Evolutionary conservation across 2,329 filamentous ascomycete species (phyloP).

Genomic region (Paecilomyces sp.): DNA sequence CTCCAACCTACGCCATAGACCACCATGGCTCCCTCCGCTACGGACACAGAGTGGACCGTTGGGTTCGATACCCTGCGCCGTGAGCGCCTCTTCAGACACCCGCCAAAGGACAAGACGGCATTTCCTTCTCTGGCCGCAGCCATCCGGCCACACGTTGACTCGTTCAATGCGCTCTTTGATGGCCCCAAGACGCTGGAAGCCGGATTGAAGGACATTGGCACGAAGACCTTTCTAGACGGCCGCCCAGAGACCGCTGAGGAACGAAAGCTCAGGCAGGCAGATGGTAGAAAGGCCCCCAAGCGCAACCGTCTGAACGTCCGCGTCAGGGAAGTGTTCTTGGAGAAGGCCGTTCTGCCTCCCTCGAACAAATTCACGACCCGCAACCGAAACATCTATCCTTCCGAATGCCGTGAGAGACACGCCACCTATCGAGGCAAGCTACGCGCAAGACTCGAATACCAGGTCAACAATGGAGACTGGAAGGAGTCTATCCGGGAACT

Average conservation of each 20-base stretch:
- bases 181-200: conserved; percentile 65
- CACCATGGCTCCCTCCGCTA: conserved; percentile 50
- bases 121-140: conserved; percentile 81
- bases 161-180: conserved; percentile 86
- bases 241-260: conserved; percentile 41
- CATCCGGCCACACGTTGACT: conserved; percentile 88
- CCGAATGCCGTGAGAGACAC: conserved; percentile 92
- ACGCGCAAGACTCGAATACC: conserved; percentile 74
- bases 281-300: conserved; percentile 45
- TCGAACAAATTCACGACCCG: conserved; percentile 73
- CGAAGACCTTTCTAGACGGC: conserved; percentile 79
- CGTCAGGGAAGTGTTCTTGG: conserved; percentile 73
- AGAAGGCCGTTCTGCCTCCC: conserved; percentile 71
- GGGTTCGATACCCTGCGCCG: conserved; percentile 79
- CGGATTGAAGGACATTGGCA: conserved; percentile 80
- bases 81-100: conserved; percentile 81
- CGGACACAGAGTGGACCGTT: conserved; percentile 70
- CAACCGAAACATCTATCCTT: conserved; percentile 79
- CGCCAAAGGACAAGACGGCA: conserved; percentile 77
- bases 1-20: conserved; percentile 2
- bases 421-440: conserved; percentile 84
- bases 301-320: conserved; percentile 72
- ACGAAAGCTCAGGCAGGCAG: conserved; percentile 39
- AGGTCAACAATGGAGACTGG: conserved; percentile 79
- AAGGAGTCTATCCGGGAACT: conserved; percentile 77